Conservation (phyloP, 768 basidiomycete species). For the Mycena belliarum region DNA sequence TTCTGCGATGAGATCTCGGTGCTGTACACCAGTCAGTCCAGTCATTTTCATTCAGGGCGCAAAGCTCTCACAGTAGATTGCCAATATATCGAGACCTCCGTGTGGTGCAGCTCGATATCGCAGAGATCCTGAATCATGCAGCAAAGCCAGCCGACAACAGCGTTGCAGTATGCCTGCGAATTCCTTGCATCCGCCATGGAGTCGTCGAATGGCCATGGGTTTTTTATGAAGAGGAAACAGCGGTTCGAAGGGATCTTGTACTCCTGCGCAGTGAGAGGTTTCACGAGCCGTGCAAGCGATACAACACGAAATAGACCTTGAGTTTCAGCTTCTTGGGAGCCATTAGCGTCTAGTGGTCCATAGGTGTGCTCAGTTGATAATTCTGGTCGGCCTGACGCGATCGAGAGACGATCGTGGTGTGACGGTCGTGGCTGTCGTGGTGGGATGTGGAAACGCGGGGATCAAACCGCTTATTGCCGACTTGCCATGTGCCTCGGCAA, state of each 20-base stretch:
- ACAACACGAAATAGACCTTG: neutral
- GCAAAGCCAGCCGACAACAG: neutral
- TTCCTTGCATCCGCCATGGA: neutral
- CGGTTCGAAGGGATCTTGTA: neutral
- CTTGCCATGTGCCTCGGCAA: too few relatives aligned
- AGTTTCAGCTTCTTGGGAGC: neutral
- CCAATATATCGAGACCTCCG: neutral
- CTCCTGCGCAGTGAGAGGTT: neutral
- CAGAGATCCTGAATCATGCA: constrained; percentile 10
- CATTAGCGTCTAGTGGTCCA: too few relatives aligned
- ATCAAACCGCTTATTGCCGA: too few relatives aligned
- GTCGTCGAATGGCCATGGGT: constrained; percentile 1
- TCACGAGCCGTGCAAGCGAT: neutral
- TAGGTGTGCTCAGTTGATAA: too few relatives aligned
- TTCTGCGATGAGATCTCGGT: constrained; percentile 2
- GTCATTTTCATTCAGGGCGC: neutral
- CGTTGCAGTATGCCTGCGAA: neutral
- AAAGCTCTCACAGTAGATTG: constrained; percentile 3
- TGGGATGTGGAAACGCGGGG: too few relatives aligned
- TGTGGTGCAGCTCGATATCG: neutral
- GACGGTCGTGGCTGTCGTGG: too few relatives aligned
- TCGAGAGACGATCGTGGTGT: too few relatives aligned
- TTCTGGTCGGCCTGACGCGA: too few relatives aligned
- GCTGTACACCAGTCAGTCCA: neutral
- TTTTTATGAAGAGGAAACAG: neutral